These are phyloP conservation scores for Hyparrhenia diplandra DNA, from an alignment of 176 grass and related monocot species.

Conservation along the genomic window DNA sequence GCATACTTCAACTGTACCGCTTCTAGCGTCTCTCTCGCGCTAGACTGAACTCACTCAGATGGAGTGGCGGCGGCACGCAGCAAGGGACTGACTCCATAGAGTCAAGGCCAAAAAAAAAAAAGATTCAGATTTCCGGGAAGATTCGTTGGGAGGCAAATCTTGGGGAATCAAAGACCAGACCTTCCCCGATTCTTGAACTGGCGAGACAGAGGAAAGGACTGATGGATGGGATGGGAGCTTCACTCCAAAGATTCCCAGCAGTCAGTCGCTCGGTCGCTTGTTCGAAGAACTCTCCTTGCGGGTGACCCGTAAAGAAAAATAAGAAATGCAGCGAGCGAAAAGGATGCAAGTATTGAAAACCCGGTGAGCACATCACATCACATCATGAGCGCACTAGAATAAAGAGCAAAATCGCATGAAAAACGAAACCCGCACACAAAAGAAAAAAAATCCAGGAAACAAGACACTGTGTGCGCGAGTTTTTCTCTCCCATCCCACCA, in stretches of 20 bases:
- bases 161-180: neutral
- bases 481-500: neutral
- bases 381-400: no score
- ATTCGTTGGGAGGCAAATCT: slow-evolving; percentile 42
- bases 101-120: neutral
- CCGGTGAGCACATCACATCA: no score
- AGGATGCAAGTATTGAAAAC: no score
- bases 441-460: no score
- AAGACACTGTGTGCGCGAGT: no score
- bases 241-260: slow-evolving; percentile 33
- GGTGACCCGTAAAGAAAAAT: no score
- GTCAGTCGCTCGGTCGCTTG: neutral
- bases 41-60: neutral
- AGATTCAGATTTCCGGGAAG: slow-evolving; percentile 16
- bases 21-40: slow-evolving; percentile 6
- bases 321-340: no score
- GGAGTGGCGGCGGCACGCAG: neutral
- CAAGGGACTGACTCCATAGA: neutral
- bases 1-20: slow-evolving; percentile 19
- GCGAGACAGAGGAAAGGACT: slow-evolving; percentile 11
- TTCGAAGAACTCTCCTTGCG: neutral
- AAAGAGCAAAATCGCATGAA: neutral
- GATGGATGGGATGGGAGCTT: slow-evolving; percentile 10
- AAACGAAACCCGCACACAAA: neutral
- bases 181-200: slow-evolving; percentile 15